These are phyloP conservation scores for Marsdenia floribunda DNA, from an alignment of 257 asterid genomes.

Conservation along the genomic window DNA sequence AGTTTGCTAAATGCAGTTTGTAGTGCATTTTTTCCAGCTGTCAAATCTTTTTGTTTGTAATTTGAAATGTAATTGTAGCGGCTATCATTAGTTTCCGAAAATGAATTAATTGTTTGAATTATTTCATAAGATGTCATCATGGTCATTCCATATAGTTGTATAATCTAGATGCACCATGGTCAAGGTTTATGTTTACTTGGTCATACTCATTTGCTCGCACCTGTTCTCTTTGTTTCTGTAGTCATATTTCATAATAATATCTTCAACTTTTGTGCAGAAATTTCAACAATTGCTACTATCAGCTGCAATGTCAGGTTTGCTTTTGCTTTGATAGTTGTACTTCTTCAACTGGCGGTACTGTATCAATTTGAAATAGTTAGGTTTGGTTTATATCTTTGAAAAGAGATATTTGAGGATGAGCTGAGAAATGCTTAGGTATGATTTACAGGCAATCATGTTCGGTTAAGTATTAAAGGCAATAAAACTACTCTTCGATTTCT, in stretches of 20 bases:
- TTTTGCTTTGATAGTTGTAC: background rate
- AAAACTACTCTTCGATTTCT: background rate
- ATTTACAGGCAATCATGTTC: background rate
- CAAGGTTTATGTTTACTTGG: background rate
- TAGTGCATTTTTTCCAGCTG: background rate
- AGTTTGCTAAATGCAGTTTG: background rate
- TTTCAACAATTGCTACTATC: constrained; percentile 38
- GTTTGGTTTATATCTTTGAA: background rate
- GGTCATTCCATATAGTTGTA: background rate
- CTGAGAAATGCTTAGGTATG: background rate
- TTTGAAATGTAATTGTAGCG: background rate
- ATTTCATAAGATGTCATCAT: background rate
- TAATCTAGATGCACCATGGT: background rate
- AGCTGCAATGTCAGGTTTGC: constrained; percentile 66
- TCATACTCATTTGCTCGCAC: background rate
- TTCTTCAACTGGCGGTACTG: background rate
- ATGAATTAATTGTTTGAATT: background rate
- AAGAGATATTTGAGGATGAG: background rate
- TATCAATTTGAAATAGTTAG: background rate
- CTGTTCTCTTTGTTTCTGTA: background rate
- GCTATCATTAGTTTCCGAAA: background rate
- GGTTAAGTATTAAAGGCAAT: background rate
- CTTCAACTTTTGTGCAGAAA: constrained; percentile 46
- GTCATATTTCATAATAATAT: background rate
- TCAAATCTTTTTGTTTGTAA: background rate